Conservation (phyloP, 495 filamentous ascomycete species). For the Penicillium canariense region DNA sequence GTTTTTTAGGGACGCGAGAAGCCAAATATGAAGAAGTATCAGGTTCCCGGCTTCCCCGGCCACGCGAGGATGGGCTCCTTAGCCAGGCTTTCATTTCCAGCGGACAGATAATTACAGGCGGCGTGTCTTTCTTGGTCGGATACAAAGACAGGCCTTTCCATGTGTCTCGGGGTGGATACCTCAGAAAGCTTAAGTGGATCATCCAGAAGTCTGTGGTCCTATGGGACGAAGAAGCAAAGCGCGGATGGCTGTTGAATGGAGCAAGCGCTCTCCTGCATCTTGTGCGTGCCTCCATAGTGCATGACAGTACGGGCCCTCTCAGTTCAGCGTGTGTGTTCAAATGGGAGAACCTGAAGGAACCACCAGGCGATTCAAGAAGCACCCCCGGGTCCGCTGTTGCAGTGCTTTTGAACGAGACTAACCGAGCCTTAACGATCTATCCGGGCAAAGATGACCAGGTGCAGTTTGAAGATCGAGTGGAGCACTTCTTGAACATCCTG, state of each 20-base stretch:
- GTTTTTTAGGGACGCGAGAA: not conserved
- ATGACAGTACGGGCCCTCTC: constrained; percentile 18
- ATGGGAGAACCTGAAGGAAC: not conserved
- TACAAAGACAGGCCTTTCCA: not conserved
- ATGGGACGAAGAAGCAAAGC: constrained; percentile 33
- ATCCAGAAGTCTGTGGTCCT: constrained; percentile 28
- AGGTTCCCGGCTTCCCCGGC: not conserved
- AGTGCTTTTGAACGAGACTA: not conserved
- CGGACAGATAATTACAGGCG: not conserved
- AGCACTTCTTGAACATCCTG: not conserved
- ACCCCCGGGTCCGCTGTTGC: not conserved
- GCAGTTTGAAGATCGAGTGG: not conserved
- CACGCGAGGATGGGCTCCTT: not conserved
- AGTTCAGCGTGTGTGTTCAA: constrained; percentile 1
- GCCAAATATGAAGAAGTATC: not conserved
- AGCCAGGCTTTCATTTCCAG: not conserved
- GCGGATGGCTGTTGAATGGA: constrained; percentile 41
- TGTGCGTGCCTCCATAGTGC: constrained; percentile 30
- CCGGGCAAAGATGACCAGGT: not conserved
- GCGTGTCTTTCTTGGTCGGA: not conserved
- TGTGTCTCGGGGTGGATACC: constrained; percentile 4
- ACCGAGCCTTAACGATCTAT: not conserved
- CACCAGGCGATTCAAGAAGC: not conserved
- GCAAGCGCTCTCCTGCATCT: constrained; percentile 40
- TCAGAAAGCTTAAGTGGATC: constrained; percentile 23